Evolutionary conservation across 2,329 filamentous ascomycete species (phyloP).

Genomic region (Aspergillus pseudotamarii): DNA sequence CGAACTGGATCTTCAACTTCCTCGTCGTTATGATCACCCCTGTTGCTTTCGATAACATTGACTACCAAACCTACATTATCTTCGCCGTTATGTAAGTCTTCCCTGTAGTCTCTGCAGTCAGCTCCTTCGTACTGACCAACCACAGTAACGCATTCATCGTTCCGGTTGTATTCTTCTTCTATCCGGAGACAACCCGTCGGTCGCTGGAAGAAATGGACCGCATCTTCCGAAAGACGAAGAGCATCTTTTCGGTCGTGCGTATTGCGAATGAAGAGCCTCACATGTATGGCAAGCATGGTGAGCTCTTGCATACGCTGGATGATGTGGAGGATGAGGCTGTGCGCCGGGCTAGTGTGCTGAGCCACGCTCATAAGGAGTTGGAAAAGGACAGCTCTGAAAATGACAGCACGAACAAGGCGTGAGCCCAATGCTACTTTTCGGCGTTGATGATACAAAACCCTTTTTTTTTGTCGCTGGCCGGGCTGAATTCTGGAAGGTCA

Average conservation of each 20-base stretch:
- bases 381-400: slow-evolving; percentile 21
- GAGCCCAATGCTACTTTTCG: neutral
- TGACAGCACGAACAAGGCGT: slow-evolving; percentile 18
- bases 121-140: slow-evolving; percentile 11
- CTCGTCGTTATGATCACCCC: slow-evolving; percentile 70
- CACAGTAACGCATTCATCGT: slow-evolving; percentile 57
- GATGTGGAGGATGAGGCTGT: slow-evolving; percentile 46
- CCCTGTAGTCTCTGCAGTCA: neutral
- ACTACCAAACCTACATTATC: slow-evolving; percentile 46
- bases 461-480: neutral
- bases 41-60: slow-evolving; percentile 59
- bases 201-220: slow-evolving; percentile 71
- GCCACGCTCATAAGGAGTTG: slow-evolving; percentile 20
- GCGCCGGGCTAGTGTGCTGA: slow-evolving; percentile 34
- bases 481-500: neutral
- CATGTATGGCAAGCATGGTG: slow-evolving; percentile 61
- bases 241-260: slow-evolving; percentile 52
- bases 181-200: slow-evolving; percentile 62
- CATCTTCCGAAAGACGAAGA: slow-evolving; percentile 62
- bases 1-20: slow-evolving; percentile 66
- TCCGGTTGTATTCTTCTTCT: slow-evolving; percentile 63
- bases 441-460: neutral
- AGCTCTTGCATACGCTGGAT: slow-evolving; percentile 57
- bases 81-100: slow-evolving; percentile 55
- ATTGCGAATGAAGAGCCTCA: slow-evolving; percentile 56